phyloP scores from a whole-genome alignment of 805 yeast species.

The Saturnispora ahearnii region DNA sequence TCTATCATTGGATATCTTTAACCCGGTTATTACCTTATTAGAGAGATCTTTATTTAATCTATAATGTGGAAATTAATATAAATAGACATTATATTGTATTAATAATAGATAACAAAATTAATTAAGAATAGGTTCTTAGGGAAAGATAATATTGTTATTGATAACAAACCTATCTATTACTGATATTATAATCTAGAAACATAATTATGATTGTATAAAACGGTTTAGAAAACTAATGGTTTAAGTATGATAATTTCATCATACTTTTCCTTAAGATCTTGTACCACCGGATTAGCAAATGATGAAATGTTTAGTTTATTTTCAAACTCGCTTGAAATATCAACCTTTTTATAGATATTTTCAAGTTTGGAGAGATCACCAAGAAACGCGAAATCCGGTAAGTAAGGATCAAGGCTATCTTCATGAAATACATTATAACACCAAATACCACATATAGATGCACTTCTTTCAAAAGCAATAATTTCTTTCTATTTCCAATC shows the following conservation, averaged over 20 bases:
- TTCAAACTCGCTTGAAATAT: constrained; percentile 11
- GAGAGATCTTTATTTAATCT: too few species aligned
- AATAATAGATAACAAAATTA: too few species aligned
- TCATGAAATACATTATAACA: constrained; percentile 11
- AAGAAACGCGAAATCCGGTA: constrained; percentile 12
- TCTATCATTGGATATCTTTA: too few species aligned
- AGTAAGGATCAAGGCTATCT: constrained; percentile 18
- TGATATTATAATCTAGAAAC: too few species aligned
- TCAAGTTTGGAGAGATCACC: constrained; percentile 7
- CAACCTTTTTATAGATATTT: constrained; percentile 8
- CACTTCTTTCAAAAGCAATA: constrained; percentile 34
- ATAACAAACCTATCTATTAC: too few species aligned
- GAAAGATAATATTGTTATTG: too few species aligned
- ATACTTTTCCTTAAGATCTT: background rate
- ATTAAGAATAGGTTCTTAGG: too few species aligned
- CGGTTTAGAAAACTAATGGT: too few species aligned
- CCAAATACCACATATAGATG: constrained; percentile 36
- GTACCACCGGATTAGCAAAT: constrained; percentile 27
- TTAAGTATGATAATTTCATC: background rate
- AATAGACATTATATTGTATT: too few species aligned
- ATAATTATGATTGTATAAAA: too few species aligned
- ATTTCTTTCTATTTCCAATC: constrained; percentile 25
- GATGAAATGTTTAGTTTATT: constrained; percentile 21
- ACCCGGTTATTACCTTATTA: too few species aligned
- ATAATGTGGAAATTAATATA: too few species aligned